Percentiles rank a stretch among this genome's conserved stretches.
phyloP scores from a whole-genome alignment of 768 basidiomycete species.

The Rhodotorula graminis region DNA sequence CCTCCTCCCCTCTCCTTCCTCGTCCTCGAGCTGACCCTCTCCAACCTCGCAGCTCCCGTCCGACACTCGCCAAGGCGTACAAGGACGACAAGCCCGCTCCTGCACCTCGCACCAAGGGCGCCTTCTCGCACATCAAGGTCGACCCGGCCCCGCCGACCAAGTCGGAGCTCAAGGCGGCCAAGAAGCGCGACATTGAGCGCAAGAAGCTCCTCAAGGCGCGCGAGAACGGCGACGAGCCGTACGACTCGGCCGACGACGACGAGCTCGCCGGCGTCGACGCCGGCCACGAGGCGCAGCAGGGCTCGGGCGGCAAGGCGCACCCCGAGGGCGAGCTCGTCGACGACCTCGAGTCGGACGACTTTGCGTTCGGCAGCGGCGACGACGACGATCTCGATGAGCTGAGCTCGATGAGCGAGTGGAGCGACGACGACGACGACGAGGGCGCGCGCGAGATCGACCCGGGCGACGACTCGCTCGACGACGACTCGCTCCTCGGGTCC shows the following conservation, averaged over 20 bases:
- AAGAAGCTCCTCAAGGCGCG: conserved; percentile 19
- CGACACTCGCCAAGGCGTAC: conserved; percentile 26
- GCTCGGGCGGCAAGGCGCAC: conserved; percentile 51
- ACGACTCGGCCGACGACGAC: conserved; percentile 58
- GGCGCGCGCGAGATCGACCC: conserved; percentile 23
- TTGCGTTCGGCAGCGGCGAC: conserved; percentile 54
- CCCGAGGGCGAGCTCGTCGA: conserved; percentile 60
- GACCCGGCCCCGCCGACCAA: conserved; percentile 25
- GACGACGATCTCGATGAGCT: conserved; percentile 44
- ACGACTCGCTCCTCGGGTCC: conserved; percentile 27
- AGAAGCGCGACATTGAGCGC: conserved; percentile 29
- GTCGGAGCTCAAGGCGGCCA: conserved; percentile 31
- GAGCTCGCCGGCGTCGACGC: conserved; percentile 56
- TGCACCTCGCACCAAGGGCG: conserved; percentile 2
- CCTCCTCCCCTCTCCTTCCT: no score
- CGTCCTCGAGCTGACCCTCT: not conserved
- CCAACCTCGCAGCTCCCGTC: conserved; percentile 20
- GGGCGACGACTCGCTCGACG: conserved; percentile 22
- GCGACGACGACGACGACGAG: not conserved
- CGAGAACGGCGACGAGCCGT: conserved; percentile 66
- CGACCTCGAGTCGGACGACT: conserved; percentile 61
- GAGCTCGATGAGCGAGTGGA: conserved; percentile 36
- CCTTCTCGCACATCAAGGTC: conserved; percentile 23
- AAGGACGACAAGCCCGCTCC: conserved; percentile 29
- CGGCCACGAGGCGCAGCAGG: conserved; percentile 47